These are phyloP conservation scores for Phyllostachys edulis DNA, from an alignment of 176 grass and related monocot species.

Conservation along the genomic window DNA sequence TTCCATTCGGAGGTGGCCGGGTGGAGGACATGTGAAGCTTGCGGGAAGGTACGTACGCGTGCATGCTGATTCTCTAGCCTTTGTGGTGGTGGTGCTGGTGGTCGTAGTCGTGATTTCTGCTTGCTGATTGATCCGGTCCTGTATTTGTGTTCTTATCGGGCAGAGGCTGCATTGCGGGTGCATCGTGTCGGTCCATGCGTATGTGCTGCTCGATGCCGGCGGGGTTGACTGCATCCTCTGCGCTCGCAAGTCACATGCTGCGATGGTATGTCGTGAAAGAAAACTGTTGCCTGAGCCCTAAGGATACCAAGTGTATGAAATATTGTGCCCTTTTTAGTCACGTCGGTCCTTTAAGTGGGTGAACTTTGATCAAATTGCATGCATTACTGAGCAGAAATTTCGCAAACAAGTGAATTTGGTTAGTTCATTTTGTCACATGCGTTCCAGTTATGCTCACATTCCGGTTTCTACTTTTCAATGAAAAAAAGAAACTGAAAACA, in stretches of 20 bases:
- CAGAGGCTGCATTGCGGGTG: constrained; percentile 96
- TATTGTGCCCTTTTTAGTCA: neutral
- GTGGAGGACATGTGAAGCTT: constrained; percentile 92
- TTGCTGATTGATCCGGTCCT: constrained; percentile 3
- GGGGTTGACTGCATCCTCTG: constrained; percentile 82
- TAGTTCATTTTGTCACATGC: neutral
- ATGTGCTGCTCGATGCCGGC: constrained; percentile 79
- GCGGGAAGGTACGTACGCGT: constrained; percentile 69
- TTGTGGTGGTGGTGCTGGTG: neutral
- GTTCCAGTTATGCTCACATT: constrained; percentile 5
- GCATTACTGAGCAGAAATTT: constrained; percentile 2
- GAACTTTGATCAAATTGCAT: constrained; percentile 4
- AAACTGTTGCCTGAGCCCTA: neutral
- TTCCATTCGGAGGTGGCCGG: constrained; percentile 84
- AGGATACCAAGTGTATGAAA: neutral
- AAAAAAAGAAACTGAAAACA: neutral
- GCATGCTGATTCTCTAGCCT: constrained; percentile 23
- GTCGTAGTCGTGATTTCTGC: neutral
- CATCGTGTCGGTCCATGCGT: constrained; percentile 77
- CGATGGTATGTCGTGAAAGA: constrained; percentile 37
- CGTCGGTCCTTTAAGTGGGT: neutral
- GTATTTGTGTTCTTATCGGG: constrained; percentile 25
- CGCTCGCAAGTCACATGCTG: constrained; percentile 49
- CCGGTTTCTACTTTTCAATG: neutral
- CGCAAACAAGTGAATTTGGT: neutral